Evolutionary conservation across 2,329 filamentous ascomycete species (phyloP), one percentile per base, ranked within the genome.

Genomic region (Monascus ruber): DNA sequence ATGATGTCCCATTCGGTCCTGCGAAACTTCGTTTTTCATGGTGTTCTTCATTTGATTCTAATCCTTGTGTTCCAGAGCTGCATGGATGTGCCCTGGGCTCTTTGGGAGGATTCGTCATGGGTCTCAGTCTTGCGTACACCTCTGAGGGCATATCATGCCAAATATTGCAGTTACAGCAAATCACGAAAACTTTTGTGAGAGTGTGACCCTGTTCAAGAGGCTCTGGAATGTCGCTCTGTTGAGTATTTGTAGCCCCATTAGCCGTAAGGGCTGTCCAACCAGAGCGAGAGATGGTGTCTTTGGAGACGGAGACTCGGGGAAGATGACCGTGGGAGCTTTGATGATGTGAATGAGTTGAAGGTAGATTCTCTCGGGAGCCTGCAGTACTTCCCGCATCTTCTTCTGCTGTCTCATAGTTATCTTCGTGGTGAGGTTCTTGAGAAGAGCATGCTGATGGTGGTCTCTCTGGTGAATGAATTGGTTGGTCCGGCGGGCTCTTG

Each of bases 141-240:
- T 61, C 55, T 8, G 60, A 56, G 2, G 64, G 64, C 43, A 64
- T 53, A 37, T 66, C 62, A 42, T 67, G 63, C 63, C 63, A 67
- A 44, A 56, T 60, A 34, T 57, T 59, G 52, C 64, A 67, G 38
- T 56, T 51, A 42, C 64, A 67, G 43, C 64, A 67, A 32, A 67
- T 63, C 11, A 66, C 60, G 40, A 67, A 66, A 8, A 63, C 41
- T 39, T 66, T 67, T 24, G 51, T 50, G 33, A 65, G 43, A 6
- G 52, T 37, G 37, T 55, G 50, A 26, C 48, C 46, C 24, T 47
- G 41, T 24, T 37, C 40, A 11, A 38, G 29, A 17, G 33, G 6
- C 25, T 43, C 52, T 10, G 36, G n/a, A 24, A 43, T 46, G 38
- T 47, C 45, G 37, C 31, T 31, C 44, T 38, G 28, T 40, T 17